Evolutionary conservation across 1,139 yeast species (phyloP).

Genomic region (Eremothecium sinecaudum): DNA sequence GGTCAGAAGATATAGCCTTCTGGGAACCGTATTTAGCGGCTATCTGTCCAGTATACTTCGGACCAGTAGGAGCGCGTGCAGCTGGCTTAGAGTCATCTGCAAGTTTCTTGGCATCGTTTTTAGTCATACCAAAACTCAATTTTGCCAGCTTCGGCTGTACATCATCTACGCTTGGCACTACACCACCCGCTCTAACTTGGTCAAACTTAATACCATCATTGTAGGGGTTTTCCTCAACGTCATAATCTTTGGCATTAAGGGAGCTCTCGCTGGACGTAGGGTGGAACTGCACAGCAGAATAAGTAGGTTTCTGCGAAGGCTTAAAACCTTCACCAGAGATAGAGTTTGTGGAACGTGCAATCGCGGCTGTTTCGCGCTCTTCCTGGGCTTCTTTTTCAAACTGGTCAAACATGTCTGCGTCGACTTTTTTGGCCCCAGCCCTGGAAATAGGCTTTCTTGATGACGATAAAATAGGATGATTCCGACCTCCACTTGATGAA

Average conservation of each 20-base stretch:
- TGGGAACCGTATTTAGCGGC: slow-evolving; percentile 74
- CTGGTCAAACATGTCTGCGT: slow-evolving; percentile 66
- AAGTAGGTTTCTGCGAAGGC: neutral
- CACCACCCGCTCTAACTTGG: slow-evolving; percentile 10
- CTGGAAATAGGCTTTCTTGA: slow-evolving; percentile 44
- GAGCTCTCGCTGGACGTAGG: slow-evolving; percentile 3
- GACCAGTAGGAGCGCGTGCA: slow-evolving; percentile 35
- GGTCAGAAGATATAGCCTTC: slow-evolving; percentile 93
- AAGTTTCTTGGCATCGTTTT: slow-evolving; percentile 39
- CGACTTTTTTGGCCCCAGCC: slow-evolving; percentile 43
- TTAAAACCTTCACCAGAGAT: neutral
- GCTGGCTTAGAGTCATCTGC: slow-evolving; percentile 36
- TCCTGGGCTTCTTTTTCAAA: slow-evolving; percentile 78
- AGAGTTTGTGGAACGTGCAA: slow-evolving; percentile 1
- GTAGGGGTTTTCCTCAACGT: slow-evolving; percentile 8
- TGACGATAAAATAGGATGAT: slow-evolving; percentile 31
- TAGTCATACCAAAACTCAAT: slow-evolving; percentile 78
- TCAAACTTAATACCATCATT: slow-evolving; percentile 11
- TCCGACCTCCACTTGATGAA: slow-evolving; percentile 17
- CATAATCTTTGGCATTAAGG: slow-evolving; percentile 1
- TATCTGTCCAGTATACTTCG: slow-evolving; percentile 57
- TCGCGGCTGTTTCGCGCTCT: slow-evolving; percentile 48
- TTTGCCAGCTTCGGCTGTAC: slow-evolving; percentile 66
- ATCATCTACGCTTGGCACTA: slow-evolving; percentile 39
- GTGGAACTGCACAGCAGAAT: slow-evolving; percentile 7